A percentile compares a stretch with the other conserved stretches of the same genome.
phyloP scores from a whole-genome alignment of 2,329 filamentous ascomycete genomes.

The Talaromyces islandicus region DNA sequence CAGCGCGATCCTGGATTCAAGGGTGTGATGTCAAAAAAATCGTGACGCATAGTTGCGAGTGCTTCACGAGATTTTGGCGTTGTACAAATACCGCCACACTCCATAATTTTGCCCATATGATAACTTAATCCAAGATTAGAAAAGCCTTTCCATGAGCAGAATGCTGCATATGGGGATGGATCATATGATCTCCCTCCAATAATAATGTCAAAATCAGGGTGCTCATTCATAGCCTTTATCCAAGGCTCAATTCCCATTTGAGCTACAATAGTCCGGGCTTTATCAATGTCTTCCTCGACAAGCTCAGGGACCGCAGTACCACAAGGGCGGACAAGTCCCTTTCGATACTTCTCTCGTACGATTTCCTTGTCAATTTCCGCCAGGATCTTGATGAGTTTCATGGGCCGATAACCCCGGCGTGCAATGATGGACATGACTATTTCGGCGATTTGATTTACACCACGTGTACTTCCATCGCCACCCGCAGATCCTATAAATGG shows the following conservation, averaged over 20 bases:
- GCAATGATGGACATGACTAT: slow-evolving; percentile 32
- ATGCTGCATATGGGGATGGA: slow-evolving; percentile 33
- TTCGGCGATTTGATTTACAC: slow-evolving; percentile 34
- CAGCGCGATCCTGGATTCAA: slow-evolving; percentile 35
- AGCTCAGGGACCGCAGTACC: slow-evolving; percentile 37
- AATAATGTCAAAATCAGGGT: slow-evolving; percentile 39
- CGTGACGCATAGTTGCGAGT: slow-evolving; percentile 37
- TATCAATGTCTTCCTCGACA: slow-evolving; percentile 33
- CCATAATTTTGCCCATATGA: slow-evolving; percentile 52
- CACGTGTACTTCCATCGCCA: slow-evolving; percentile 41
- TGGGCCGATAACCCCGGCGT: slow-evolving; percentile 16
- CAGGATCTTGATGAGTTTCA: slow-evolving; percentile 31
- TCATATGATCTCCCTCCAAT: slow-evolving; percentile 40
- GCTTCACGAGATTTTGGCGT: slow-evolving; percentile 40
- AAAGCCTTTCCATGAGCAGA: background rate
- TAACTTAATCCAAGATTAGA: background rate
- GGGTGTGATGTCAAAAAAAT: slow-evolving; percentile 44
- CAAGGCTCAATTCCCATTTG: slow-evolving; percentile 45
- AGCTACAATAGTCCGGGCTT: slow-evolving; percentile 32
- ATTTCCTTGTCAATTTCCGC: slow-evolving; percentile 34
- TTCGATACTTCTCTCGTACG: slow-evolving; percentile 22
- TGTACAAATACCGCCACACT: slow-evolving; percentile 44
- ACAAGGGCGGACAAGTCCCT: slow-evolving; percentile 34
- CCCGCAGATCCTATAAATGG: slow-evolving; percentile 33
- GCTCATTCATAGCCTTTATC: slow-evolving; percentile 33